Conservation (phyloP, 1,284 basidiomycete genomes). For the Ustilago sp. region DNA sequence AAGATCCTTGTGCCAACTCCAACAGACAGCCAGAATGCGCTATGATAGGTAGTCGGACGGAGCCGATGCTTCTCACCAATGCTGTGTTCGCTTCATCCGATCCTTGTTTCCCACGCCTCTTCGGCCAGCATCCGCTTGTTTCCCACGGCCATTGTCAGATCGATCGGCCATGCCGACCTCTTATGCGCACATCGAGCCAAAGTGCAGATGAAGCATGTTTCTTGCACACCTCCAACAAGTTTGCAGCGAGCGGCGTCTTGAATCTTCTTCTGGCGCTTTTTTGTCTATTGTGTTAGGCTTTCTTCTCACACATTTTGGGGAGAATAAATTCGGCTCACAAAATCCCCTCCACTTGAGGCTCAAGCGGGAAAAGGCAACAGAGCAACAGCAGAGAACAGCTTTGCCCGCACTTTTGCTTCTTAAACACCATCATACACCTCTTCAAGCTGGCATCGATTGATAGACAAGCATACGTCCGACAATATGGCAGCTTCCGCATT, state of each 20-base stretch:
- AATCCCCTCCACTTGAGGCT: neutral
- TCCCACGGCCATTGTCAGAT: neutral
- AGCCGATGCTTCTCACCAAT: neutral
- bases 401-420: neutral
- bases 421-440: neutral
- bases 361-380: neutral
- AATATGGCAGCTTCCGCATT: conserved; percentile 22
- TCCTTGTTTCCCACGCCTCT: neutral
- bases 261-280: too few species aligned
- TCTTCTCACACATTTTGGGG: too few species aligned
- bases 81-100: conserved; percentile 3
- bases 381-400: too few species aligned
- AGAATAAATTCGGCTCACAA: too few species aligned
- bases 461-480: neutral
- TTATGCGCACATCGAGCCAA: neutral
- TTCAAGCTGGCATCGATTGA: neutral
- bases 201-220: too few species aligned
- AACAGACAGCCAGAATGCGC: neutral
- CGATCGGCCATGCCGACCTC: neutral
- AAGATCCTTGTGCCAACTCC: neutral
- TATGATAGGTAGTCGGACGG: neutral
- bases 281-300: too few species aligned
- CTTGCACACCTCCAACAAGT: too few species aligned
- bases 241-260: too few species aligned
- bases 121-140: neutral